Base-by-base conservation (phyloP, 176 grass and related monocot genomes). In the Musa itinerans region DNA sequence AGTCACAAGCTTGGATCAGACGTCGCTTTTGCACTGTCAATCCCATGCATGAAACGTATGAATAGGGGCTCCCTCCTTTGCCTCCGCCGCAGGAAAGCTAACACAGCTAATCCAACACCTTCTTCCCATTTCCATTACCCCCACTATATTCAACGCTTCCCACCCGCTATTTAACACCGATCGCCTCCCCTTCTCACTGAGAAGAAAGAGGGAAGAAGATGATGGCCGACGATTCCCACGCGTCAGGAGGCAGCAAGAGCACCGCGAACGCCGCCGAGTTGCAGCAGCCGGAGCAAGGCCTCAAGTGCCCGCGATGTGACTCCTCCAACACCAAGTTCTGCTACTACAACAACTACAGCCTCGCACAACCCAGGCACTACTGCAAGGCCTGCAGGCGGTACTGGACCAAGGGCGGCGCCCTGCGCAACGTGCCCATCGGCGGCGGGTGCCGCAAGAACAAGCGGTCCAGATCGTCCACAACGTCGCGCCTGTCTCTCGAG, bases 261-360 rank as follows among this genome's bases (percentile, higher is more conserved):
- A 20, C 68, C 75, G 25, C 78, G 74, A 29, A 77, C 80, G 0
- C 64, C 20, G 64, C 65, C 65, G 65, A 26, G 65, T 9, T 68
- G 43, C 90, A 78, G 15, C 81, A 79, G 29, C 79, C 87, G 0
- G 92, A 96, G 53, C 89, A 88, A 73, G 84, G 73, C 23, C 75
- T 88, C 11, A 67, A 90, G 76, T 97, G 93, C 90, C 93, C 90
- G 3, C 89, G 93, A 49, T 97, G 93, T 74, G 90, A 97, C 85
- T 97, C 93, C 5, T 81, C 83, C 53, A 93, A 97, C 79, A 97
- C 93, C 79, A 97, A 97, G 54, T 97, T 97, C 80, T 97, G 93
- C 85, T 97, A 97, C 87, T 97, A 97, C 79, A 97, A 97, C 79
- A 97, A 97, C 85, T 97, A 97, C 87, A 87, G 83, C 83, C 87